Conservation (phyloP, 192 early-diverging fungal species). For the Diversispora epigaea region DNA sequence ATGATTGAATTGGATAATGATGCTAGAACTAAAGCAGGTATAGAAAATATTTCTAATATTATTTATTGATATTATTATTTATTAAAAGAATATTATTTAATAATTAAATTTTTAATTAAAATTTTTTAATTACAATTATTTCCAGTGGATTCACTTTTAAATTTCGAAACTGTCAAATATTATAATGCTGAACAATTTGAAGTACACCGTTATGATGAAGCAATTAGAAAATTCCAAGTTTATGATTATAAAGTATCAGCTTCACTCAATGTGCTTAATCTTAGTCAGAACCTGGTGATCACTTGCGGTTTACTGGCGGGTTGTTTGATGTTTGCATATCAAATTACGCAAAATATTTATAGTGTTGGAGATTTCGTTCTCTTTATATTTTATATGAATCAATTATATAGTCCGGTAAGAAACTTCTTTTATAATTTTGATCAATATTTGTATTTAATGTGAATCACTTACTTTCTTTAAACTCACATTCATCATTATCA, state of each 20-base stretch:
- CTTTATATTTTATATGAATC: slow-evolving; percentile 84
- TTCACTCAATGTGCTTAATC: slow-evolving; percentile 79
- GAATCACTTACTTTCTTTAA: not conserved
- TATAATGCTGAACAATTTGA: slow-evolving; percentile 91
- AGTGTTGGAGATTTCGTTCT: slow-evolving; percentile 84
- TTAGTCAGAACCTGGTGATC: slow-evolving; percentile 86
- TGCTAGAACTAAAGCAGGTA: slow-evolving; percentile 67
- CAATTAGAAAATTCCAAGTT: slow-evolving; percentile 74
- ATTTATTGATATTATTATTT: not conserved
- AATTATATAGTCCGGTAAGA: slow-evolving; percentile 87
- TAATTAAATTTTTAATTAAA: no score
- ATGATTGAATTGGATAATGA: slow-evolving; percentile 87
- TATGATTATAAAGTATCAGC: slow-evolving; percentile 82
- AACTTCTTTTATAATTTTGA: not conserved
- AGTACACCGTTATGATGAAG: slow-evolving; percentile 71
- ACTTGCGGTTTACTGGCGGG: slow-evolving; percentile 80
- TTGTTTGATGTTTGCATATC: slow-evolving; percentile 78
- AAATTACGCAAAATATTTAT: slow-evolving; percentile 69
- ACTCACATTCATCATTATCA: not conserved
- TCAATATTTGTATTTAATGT: not conserved
- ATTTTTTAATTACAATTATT: slow-evolving; percentile 18
- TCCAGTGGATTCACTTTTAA: slow-evolving; percentile 87
- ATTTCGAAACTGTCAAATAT: slow-evolving; percentile 99
- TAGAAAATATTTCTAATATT: not conserved
- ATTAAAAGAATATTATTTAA: not conserved